A percentile compares a stretch with the other conserved stretches of the same genome.
Conservation (phyloP, 768 basidiomycete genomes). For the Phallus indusiatus region DNA sequence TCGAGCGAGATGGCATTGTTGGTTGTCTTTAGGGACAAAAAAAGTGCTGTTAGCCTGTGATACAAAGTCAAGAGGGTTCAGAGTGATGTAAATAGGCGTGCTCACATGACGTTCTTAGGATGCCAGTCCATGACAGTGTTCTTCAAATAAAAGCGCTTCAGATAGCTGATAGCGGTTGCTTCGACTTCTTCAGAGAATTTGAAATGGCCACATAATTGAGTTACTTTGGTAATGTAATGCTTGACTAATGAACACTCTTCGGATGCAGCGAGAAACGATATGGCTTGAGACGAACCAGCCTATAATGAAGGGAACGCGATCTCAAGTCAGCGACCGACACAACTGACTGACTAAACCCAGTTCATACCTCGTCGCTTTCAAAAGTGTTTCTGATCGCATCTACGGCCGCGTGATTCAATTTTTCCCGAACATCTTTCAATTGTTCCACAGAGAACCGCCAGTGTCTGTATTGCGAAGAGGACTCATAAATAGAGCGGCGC, state of each 20-base stretch:
- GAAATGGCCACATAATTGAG: conserved; percentile 75
- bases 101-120: conserved; percentile 96
- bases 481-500: conserved; percentile 48
- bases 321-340: background rate
- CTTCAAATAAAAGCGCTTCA: conserved; percentile 94
- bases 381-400: conserved; percentile 67
- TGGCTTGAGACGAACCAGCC: conserved; percentile 64
- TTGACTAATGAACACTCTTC: conserved; percentile 88
- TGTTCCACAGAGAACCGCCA: conserved; percentile 80
- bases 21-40: conserved; percentile 95
- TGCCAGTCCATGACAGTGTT: conserved; percentile 99
- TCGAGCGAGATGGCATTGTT: conserved; percentile 88
- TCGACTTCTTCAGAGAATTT: conserved; percentile 88
- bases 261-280: conserved; percentile 65
- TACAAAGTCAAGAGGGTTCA: background rate
- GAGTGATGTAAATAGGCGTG: conserved; percentile 3
- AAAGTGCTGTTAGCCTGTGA: conserved; percentile 84
- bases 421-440: conserved; percentile 47
- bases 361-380: conserved; percentile 65
- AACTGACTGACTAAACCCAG: background rate
- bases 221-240: conserved; percentile 80
- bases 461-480: conserved; percentile 71
- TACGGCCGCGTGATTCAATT: conserved; percentile 70
- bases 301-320: conserved; percentile 17
- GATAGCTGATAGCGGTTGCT: conserved; percentile 82